Percentiles rank a stretch among this genome's conserved stretches.
phyloP scores from a whole-genome alignment of 768 basidiomycete species.

The Aureoboletus auriporus region DNA sequence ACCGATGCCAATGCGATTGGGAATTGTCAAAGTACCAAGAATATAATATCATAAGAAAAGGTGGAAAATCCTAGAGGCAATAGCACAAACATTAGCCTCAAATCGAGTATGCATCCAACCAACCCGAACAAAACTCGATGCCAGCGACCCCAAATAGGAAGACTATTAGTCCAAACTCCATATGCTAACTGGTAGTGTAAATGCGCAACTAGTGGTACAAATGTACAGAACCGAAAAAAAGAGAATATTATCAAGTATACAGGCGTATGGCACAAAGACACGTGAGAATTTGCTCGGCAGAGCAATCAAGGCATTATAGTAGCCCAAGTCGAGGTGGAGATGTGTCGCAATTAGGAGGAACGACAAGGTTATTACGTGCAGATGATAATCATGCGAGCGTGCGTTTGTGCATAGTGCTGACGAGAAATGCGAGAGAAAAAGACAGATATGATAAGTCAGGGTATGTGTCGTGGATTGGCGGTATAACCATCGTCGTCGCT shows the following conservation, averaged over 20 bases:
- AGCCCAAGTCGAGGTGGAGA: conserved; percentile 13
- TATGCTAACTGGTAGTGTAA: conserved; percentile 34
- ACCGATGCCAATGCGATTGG: conserved; percentile 27
- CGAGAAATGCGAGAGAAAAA: conserved; percentile 18
- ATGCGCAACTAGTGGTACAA: conserved; percentile 32
- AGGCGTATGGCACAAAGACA: conserved; percentile 30
- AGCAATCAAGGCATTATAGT: conserved; percentile 12
- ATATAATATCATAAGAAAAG: conserved; percentile 25
- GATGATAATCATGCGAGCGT: conserved; percentile 25
- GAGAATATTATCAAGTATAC: conserved; percentile 32
- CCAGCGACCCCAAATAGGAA: conserved; percentile 23
- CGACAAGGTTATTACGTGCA: conserved; percentile 29
- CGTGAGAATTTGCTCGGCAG: conserved; percentile 16
- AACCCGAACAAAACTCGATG: conserved; percentile 27
- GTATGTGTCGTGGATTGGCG: conserved; percentile 31
- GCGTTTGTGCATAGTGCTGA: conserved; percentile 20
- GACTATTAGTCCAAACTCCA: conserved; percentile 30
- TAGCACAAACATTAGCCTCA: conserved; percentile 29
- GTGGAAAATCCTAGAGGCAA: conserved; percentile 10
- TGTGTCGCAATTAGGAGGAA: conserved; percentile 29
- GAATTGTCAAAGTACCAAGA: conserved; percentile 26
- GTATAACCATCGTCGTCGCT: conserved; percentile 30
- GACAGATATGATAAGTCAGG: conserved; percentile 31
- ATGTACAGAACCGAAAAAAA: conserved; percentile 25
- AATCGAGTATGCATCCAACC: conserved; percentile 27